Percentiles rank a stretch among this genome's conserved stretches.
Evolutionary conservation across 345 rosid genomes (phyloP).

Genomic region (Heritiera fomes): DNA sequence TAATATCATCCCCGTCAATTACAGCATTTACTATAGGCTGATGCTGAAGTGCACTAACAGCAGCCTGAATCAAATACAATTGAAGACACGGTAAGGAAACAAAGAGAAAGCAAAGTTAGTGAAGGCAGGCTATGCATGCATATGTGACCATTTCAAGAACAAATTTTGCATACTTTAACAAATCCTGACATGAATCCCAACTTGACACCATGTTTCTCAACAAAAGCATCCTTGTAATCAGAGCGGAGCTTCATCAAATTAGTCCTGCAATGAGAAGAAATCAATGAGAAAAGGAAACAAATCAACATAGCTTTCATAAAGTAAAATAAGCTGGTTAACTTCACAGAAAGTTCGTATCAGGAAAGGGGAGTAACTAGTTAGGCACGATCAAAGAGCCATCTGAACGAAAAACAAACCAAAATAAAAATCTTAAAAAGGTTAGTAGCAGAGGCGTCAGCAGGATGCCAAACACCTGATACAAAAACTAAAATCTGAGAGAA

Average conservation of each 20-base stretch:
- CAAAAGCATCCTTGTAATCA: slow-evolving; percentile 92
- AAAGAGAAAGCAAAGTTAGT: background rate
- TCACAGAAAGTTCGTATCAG: background rate
- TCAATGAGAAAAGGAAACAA: background rate
- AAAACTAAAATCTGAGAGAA: background rate
- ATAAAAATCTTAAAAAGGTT: background rate
- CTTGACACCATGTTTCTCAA: slow-evolving; percentile 97
- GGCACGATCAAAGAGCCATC: background rate
- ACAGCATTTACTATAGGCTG: slow-evolving; percentile 98
- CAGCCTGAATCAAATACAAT: slow-evolving; percentile 60
- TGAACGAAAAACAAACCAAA: background rate
- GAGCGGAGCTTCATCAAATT: slow-evolving; percentile 98
- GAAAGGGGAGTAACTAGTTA: background rate
- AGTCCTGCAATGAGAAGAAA: slow-evolving; percentile 56
- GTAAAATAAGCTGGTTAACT: background rate
- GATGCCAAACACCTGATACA: background rate
- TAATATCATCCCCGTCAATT: slow-evolving; percentile 96
- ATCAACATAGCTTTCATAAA: background rate
- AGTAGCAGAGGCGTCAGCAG: background rate
- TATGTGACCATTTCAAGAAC: background rate
- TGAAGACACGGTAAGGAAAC: background rate
- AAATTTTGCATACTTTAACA: slow-evolving; percentile 57
- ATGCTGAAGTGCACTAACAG: slow-evolving; percentile 90
- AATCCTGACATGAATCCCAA: slow-evolving; percentile 98
- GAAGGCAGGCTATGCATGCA: background rate